Evolutionary conservation across 2,329 filamentous ascomycete genomes (phyloP), one percentile per base, ranked within the genome.

Genomic region (Malbranchea zuffiana): DNA sequence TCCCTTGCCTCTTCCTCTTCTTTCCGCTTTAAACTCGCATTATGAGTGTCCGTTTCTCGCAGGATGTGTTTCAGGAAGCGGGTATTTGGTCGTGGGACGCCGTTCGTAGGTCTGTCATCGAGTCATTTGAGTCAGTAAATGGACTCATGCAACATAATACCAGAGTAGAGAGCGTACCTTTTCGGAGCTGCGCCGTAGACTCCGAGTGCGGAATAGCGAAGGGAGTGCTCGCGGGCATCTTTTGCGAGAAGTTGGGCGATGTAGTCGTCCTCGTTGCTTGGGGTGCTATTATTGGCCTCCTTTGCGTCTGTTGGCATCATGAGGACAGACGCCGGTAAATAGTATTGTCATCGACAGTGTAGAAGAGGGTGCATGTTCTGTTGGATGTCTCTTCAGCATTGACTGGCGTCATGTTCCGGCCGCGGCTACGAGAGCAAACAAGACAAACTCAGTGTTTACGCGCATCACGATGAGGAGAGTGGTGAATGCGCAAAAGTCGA

Each of bases 51-150:
- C 6, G 85, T 92, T 47, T 90, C 82, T 45, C 80, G 81, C 44
- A 98, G 84, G 39, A 96, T 82, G 51, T 90, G 81, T 40, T 78
- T 78, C 27, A 98, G 65, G 55, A 96, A 96, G 21, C 82, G 74
- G 0, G 83, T 95, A 52, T 98, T 96, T 3, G 88, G 87, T 55
- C 88, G 95, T 1, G 83, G 84, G 45, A 71, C 74, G 35, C 78
- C 74, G 47, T 73, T 72, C 30, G 72, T 61, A 40, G 78, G 74
- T 51, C 75, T 85, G 59, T 10, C 12, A 23, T 27, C 12, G 6
- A 15, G 20, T 17, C 18, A 23, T 37, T 27, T 34, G 10, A 13
- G n/a, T 18, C 18, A 8, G 10, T 24, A 29, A 13, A 24, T 5
- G 6, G 13, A 13, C 7, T 32, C n/a, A 23, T 7, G 2, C 16